phyloP scores from a whole-genome alignment of 176 grass and related monocot species.

The Oryza rufipogon region DNA sequence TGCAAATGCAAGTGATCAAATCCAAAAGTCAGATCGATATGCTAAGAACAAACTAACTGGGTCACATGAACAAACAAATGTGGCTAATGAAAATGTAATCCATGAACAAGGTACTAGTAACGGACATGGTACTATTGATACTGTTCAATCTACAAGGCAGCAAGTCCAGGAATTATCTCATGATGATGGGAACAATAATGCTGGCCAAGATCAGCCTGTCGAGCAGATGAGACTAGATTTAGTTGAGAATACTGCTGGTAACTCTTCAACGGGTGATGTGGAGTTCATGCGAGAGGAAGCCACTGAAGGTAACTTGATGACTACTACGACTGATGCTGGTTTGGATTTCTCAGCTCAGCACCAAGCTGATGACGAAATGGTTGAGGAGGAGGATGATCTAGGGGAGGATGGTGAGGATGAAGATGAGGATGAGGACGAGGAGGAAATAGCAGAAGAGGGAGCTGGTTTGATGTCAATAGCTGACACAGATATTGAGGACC shows the following conservation, averaged over 20 bases:
- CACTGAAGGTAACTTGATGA: slow-evolving; percentile 44
- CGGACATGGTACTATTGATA: slow-evolving; percentile 23
- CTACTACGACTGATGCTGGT: slow-evolving; percentile 43
- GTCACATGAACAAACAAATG: slow-evolving; percentile 37
- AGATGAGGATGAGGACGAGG: slow-evolving; percentile 68
- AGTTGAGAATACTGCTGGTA: slow-evolving; percentile 22
- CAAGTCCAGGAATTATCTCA: slow-evolving; percentile 42
- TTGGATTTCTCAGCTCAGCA: slow-evolving; percentile 53
- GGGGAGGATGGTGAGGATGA: slow-evolving; percentile 63
- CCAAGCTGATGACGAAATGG: slow-evolving; percentile 68
- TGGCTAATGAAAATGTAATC: slow-evolving; percentile 39
- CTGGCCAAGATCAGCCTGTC: slow-evolving; percentile 13
- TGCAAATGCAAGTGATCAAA: slow-evolving; percentile 64
- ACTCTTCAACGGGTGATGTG: slow-evolving; percentile 24
- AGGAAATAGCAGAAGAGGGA: slow-evolving; percentile 63
- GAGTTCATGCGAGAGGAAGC: slow-evolving; percentile 53
- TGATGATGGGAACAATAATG: slow-evolving; percentile 29
- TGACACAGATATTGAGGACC: slow-evolving; percentile 70
- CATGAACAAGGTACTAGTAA: slow-evolving; percentile 41
- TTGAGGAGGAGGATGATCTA: slow-evolving; percentile 61
- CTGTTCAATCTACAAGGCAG: slow-evolving; percentile 22
- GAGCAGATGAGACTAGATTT: slow-evolving; percentile 42
- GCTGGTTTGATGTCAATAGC: slow-evolving; percentile 76
- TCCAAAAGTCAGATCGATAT: slow-evolving; percentile 55
- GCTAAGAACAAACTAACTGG: slow-evolving; percentile 49